A percentile compares a stretch with the other conserved stretches of the same genome.
phyloP scores from a whole-genome alignment of 306 rosid genomes.

The Cucumis hystrix region DNA sequence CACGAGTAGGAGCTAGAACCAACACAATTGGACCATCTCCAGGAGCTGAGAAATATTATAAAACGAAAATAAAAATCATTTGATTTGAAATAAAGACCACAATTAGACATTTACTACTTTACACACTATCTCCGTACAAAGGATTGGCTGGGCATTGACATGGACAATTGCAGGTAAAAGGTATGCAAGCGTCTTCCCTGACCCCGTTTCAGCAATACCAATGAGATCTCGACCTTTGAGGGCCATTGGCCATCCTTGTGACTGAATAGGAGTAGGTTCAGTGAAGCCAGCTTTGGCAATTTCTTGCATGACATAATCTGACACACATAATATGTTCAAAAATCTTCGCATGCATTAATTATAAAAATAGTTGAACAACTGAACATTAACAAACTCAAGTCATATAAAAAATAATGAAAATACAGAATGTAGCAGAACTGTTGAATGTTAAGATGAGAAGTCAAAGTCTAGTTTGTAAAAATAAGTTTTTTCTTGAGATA shows the following conservation, averaged over 20 bases:
- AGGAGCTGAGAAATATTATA: conserved; percentile 41
- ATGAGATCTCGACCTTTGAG: conserved; percentile 90
- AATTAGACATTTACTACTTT: not conserved
- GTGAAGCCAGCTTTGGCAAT: conserved; percentile 76
- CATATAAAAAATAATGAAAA: not conserved
- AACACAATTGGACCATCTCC: conserved; percentile 98
- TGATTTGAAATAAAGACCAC: not conserved
- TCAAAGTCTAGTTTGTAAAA: not conserved
- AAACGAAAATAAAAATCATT: not conserved
- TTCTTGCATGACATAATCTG: conserved; percentile 88
- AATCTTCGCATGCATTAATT: not conserved
- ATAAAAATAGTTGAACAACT: not conserved
- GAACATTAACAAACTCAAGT: not conserved
- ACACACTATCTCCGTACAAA: conserved; percentile 32
- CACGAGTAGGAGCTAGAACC: conserved; percentile 95
- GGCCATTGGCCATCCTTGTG: conserved; percentile 99
- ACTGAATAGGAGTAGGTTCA: conserved; percentile 95
- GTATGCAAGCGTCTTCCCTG: conserved; percentile 96
- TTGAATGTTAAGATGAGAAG: not conserved
- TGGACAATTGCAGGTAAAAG: conserved; percentile 94
- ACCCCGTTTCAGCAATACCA: conserved; percentile 98
- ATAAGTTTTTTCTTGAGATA: not conserved
- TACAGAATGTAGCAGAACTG: not conserved
- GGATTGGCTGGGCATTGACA: conserved; percentile 93
- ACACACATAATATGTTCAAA: not conserved